These are phyloP conservation scores for Dentiscutata heterogama DNA, from an alignment of 371 early-diverging fungal genomes.

Conservation along the genomic window DNA sequence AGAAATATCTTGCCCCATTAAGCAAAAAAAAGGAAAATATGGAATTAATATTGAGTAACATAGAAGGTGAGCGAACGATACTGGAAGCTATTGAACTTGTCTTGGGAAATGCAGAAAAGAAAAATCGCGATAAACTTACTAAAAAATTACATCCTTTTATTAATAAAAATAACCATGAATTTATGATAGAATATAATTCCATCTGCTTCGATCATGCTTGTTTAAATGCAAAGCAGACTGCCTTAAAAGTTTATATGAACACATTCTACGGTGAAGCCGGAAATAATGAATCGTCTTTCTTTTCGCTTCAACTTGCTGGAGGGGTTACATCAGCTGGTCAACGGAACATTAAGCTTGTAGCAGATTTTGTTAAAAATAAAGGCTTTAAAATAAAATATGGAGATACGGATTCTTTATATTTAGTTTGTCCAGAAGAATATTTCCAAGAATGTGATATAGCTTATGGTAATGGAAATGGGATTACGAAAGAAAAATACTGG, in stretches of 20 bases:
- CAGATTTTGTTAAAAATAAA: background rate
- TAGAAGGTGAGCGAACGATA: background rate
- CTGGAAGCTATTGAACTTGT: background rate
- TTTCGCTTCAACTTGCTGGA: background rate
- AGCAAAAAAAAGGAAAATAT: conserved; percentile 9
- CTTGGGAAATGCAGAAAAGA: conserved; percentile 14
- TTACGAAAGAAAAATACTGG: conserved; percentile 12
- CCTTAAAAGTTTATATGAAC: conserved; percentile 9
- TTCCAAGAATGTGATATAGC: conserved; percentile 16
- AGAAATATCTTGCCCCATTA: background rate
- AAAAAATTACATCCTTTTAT: background rate
- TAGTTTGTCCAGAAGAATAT: conserved; percentile 27
- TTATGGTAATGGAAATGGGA: background rate
- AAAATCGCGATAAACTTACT: background rate
- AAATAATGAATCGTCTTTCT: conserved; percentile 20
- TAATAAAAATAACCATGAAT: background rate
- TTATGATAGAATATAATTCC: conserved; percentile 4
- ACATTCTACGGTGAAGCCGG: conserved; percentile 8
- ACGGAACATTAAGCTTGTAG: conserved; percentile 11
- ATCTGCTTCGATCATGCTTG: background rate
- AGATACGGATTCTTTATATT: conserved; percentile 35
- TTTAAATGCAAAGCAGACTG: background rate
- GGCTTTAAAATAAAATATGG: conserved; percentile 4
- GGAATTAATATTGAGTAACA: background rate
- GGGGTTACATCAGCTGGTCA: conserved; percentile 11